A percentile compares a stretch with the other conserved stretches of the same genome.
These are phyloP conservation scores for Taphrina wiesneri DNA, from an alignment of 1,139 yeast genomes.

Conservation along the genomic window DNA sequence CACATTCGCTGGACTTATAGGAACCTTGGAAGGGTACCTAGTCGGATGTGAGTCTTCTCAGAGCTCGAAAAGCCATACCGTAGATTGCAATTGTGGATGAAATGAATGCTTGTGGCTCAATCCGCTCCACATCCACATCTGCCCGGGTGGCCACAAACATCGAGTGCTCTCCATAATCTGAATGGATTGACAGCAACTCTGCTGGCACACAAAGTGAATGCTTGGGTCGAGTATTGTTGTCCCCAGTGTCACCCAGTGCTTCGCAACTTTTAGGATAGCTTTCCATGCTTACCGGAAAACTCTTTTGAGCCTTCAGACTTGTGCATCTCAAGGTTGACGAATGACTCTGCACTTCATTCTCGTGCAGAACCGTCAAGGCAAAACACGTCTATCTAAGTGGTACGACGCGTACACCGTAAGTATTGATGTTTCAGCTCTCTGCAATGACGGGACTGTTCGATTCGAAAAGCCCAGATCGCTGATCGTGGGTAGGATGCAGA, in stretches of 20 bases:
- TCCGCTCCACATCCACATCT: too few relatives aligned
- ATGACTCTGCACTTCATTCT: conserved; percentile 36
- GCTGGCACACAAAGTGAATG: neutral
- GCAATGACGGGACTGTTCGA: neutral
- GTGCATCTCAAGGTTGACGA: neutral
- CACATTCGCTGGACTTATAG: too few relatives aligned
- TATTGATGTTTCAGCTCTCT: conserved; percentile 38
- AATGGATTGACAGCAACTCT: too few relatives aligned
- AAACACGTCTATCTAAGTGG: conserved; percentile 83
- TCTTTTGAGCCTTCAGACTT: neutral
- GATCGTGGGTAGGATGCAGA: conserved; percentile 52
- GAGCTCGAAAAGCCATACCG: too few relatives aligned
- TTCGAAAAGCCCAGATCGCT: neutral
- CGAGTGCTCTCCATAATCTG: too few relatives aligned
- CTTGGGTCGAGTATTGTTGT: neutral
- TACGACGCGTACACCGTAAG: conserved; percentile 52
- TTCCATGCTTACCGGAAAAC: neutral
- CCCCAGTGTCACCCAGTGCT: too few relatives aligned
- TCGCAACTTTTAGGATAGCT: too few relatives aligned
- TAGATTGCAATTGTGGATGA: too few relatives aligned
- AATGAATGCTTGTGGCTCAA: too few relatives aligned
- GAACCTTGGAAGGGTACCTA: too few relatives aligned
- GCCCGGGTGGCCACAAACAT: too few relatives aligned
- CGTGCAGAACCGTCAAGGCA: conserved; percentile 49
- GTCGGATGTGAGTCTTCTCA: too few relatives aligned